Evolutionary conservation across 306 rosid genomes (phyloP).

Genomic region (Trifolium pratense): DNA sequence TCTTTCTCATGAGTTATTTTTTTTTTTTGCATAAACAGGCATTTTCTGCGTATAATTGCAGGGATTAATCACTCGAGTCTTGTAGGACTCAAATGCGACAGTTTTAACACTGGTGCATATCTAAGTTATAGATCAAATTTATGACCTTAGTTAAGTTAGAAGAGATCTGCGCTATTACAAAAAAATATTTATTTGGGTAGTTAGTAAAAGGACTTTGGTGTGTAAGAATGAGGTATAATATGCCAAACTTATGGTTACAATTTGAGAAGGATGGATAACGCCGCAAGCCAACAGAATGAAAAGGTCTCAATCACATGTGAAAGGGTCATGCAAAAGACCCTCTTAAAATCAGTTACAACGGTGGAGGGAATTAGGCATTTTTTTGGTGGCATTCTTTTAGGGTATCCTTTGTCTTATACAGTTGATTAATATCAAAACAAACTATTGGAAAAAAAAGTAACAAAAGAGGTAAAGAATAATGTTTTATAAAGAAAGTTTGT

Average conservation of each 20-base stretch:
- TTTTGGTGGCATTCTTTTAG: constrained; percentile 39
- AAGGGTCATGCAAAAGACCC: constrained; percentile 69
- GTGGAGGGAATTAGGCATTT: constrained; percentile 49
- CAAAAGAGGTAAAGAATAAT: constrained; percentile 39
- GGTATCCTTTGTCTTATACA: constrained; percentile 33
- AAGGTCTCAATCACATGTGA: constrained; percentile 60
- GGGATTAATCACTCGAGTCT: too few species aligned
- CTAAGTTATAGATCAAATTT: too few species aligned
- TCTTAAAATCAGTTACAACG: constrained; percentile 58
- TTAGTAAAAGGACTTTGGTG: constrained; percentile 34
- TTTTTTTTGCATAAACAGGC: not conserved
- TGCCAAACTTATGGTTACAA: constrained; percentile 51
- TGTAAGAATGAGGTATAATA: constrained; percentile 38
- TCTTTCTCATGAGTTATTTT: too few species aligned
- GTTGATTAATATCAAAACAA: constrained; percentile 36
- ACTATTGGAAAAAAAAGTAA: constrained; percentile 1
- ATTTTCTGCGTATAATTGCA: too few species aligned
- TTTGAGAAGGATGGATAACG: constrained; percentile 49
- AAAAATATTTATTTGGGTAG: too few species aligned
- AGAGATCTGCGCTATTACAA: too few species aligned
- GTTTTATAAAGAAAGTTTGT: constrained; percentile 35
- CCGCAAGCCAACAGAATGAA: constrained; percentile 59
- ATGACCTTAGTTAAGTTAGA: too few species aligned
- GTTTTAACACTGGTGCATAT: too few species aligned
- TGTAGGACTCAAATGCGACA: too few species aligned